Percentiles rank a stretch among this genome's conserved stretches.
These are phyloP conservation scores for Dipodascus geniculatus DNA, from an alignment of 805 yeast species.

Conservation along the genomic window DNA sequence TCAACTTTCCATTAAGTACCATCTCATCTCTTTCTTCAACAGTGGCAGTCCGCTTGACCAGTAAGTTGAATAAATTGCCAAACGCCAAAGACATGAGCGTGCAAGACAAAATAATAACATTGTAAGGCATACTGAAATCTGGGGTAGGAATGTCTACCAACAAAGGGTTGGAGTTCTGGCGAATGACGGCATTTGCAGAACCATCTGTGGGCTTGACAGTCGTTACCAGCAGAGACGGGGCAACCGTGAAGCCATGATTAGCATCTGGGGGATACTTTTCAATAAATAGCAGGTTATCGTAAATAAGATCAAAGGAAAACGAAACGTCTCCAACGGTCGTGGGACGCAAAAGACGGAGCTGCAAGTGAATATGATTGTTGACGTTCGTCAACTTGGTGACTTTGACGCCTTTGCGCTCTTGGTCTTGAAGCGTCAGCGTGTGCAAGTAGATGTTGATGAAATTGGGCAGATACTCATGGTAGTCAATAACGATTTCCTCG, in stretches of 20 bases:
- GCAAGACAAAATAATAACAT: slow-evolving; percentile 86
- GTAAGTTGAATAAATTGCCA: slow-evolving; percentile 71
- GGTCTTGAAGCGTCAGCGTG: slow-evolving; percentile 36
- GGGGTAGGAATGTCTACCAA: slow-evolving; percentile 87
- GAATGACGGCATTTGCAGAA: slow-evolving; percentile 20
- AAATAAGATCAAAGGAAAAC: neutral
- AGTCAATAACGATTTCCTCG: slow-evolving; percentile 39
- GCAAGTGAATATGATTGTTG: neutral
- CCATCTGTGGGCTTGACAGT: slow-evolving; percentile 35
- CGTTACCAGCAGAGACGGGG: slow-evolving; percentile 60
- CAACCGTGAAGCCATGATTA: slow-evolving; percentile 91
- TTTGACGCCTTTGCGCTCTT: slow-evolving; percentile 1
- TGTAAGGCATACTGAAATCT: slow-evolving; percentile 97
- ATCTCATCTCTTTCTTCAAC: slow-evolving; percentile 41
- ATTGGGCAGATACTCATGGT: slow-evolving; percentile 87
- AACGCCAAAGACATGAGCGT: slow-evolving; percentile 88
- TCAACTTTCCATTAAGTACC: neutral
- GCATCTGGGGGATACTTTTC: slow-evolving; percentile 99
- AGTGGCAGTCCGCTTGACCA: slow-evolving; percentile 63
- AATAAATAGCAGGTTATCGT: slow-evolving; percentile 59
- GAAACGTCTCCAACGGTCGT: neutral
- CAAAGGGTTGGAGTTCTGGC: slow-evolving; percentile 64
- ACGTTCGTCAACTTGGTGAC: neutral
- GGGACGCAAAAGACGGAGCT: neutral
- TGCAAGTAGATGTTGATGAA: slow-evolving; percentile 75